Evolutionary conservation across 2,329 filamentous ascomycete species (phyloP), one percentile per base, ranked within the genome.

Genomic region (Aspergillus terreus): DNA sequence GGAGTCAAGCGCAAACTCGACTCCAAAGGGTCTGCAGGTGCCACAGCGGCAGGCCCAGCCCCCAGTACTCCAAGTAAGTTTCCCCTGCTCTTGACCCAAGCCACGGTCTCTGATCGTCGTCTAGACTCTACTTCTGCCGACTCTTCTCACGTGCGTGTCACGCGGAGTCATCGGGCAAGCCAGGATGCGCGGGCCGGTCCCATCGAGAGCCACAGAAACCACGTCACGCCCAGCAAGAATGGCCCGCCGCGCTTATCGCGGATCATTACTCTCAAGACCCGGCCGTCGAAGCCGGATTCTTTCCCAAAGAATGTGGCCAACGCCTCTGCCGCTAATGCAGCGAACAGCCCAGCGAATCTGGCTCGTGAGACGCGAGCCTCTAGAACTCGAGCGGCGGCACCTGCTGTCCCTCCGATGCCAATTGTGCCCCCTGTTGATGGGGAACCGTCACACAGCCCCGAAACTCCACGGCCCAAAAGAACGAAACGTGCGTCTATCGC

Each of bases 1-100:
- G 69, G 68, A 54, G 62, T 63, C 55, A 70, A 66, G 58, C 67
- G 68, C 54, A 69, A 64, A 50, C 55, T 62, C 46, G 63, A 63
- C 46, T 48, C 62, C 47, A 58, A 59, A 44, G 61, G 58, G 41
- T 53, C 54, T 23, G 44, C 56, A 44, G 57, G 59, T 44, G 59
- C 51, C 35, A 51, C 58, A 19, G 50, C 57, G 23, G 51, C 52
- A 46, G 57, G 58, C 38, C 50, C 58, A 17, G 51, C 60, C 25
- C 58, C 60, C 49, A 57, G 56, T 43, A 57, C 52, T 32, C 46
- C 58, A 33, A 60, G 65, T 68, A 63, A 59, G 58, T 57, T 21
- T 38, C 9, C 23, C 33, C 36, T 32, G 14, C 21, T 36, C 35
- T n/a, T 21, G 19, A 32, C 12, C 6, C 40, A 35, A 4, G 11